Conservation (phyloP, 768 basidiomycete genomes). For the Tylopilus subfusipes region DNA sequence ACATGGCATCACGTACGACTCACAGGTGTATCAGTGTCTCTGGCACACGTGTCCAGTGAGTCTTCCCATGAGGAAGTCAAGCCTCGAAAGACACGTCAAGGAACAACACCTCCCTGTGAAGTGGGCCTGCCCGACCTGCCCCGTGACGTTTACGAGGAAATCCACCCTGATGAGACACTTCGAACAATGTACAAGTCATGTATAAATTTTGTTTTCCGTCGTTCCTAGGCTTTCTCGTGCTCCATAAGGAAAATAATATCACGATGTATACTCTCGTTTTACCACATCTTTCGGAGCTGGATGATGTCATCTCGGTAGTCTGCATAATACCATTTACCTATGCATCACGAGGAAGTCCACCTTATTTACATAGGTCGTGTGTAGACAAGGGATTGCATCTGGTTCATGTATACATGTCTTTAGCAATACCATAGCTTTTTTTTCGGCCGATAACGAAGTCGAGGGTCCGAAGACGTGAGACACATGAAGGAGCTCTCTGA, state of each 20-base stretch:
- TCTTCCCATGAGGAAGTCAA: not conserved
- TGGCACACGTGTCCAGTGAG: not conserved
- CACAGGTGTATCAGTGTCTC: not conserved
- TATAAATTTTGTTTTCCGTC: not conserved
- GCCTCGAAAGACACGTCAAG: constrained; percentile 2
- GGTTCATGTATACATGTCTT: no score
- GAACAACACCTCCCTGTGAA: not conserved
- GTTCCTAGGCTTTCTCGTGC: not conserved
- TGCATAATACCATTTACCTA: no score
- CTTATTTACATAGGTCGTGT: no score
- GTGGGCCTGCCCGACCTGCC: constrained; percentile 3
- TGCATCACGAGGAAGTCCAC: no score
- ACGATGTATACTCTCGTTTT: not conserved
- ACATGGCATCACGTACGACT: not conserved
- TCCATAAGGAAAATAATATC: not conserved
- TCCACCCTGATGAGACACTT: not conserved
- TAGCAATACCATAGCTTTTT: no score
- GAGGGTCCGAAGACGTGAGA: no score
- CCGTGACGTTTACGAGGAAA: constrained; percentile 2
- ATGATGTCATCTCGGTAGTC: no score
- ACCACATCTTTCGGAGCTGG: no score
- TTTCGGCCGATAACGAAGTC: no score
- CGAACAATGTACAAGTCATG: not conserved
- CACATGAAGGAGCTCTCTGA: no score
- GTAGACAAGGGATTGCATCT: no score